A percentile compares a stretch with the other conserved stretches of the same genome.
Conservation (phyloP, 305 asterid species). For the Ilex paraguariensis region DNA sequence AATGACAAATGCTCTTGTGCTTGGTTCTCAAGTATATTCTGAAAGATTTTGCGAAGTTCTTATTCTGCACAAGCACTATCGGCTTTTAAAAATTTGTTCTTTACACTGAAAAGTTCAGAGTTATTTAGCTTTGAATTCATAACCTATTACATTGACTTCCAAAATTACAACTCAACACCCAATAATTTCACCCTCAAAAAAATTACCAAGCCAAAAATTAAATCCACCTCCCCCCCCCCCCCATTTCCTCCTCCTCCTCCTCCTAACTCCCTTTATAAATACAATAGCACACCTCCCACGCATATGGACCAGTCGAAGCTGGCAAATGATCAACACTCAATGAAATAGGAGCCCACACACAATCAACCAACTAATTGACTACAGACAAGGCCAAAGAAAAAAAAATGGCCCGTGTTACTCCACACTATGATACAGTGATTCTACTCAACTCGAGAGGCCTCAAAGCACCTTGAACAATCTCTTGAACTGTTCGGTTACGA, state of each 20-base stretch:
- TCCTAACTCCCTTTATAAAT: too few species aligned
- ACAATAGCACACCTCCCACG: slow-evolving; percentile 30
- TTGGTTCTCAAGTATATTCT: too few species aligned
- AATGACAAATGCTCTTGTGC: too few species aligned
- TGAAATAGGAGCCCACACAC: slow-evolving; percentile 31
- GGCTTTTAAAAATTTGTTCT: too few species aligned
- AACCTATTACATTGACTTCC: too few species aligned
- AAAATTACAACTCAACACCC: too few species aligned
- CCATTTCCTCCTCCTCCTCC: too few species aligned
- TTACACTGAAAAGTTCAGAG: too few species aligned
- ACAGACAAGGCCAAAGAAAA: slow-evolving; percentile 46
- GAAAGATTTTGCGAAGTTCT: too few species aligned
- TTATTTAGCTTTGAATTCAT: too few species aligned
- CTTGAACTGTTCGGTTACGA: slow-evolving; percentile 77
- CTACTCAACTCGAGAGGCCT: slow-evolving; percentile 60
- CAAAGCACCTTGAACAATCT: slow-evolving; percentile 85
- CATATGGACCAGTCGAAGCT: slow-evolving; percentile 31
- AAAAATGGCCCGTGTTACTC: slow-evolving; percentile 45
- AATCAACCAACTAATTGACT: slow-evolving; percentile 2
- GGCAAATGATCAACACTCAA: slow-evolving; percentile 34
- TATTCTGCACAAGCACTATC: too few species aligned
- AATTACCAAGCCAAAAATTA: background rate
- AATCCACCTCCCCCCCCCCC: background rate
- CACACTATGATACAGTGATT: slow-evolving; percentile 43
- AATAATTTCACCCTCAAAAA: too few species aligned